Evolutionary conservation across 2,329 filamentous ascomycete species (phyloP).

Genomic region (Epicoccum sorghinum): DNA sequence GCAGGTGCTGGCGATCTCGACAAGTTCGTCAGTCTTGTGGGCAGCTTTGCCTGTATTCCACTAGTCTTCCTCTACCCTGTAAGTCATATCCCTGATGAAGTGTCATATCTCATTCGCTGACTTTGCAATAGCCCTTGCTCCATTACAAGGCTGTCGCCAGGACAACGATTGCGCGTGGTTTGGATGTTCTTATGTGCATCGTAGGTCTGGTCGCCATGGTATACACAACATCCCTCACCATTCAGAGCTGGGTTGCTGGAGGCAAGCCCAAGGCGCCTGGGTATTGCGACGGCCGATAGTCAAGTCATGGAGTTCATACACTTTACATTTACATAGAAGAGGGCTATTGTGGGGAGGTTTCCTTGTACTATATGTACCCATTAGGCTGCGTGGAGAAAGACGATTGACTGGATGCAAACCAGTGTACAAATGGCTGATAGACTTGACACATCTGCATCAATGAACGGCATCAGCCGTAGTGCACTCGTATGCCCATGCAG

Average conservation of each 20-base stretch:
- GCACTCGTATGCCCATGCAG: too few species aligned
- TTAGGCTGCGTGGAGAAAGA: too few species aligned
- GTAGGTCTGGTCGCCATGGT: constrained; percentile 88
- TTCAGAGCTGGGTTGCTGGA: constrained; percentile 81
- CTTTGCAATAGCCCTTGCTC: constrained; percentile 73
- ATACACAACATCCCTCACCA: constrained; percentile 87
- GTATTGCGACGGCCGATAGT: constrained; percentile 62
- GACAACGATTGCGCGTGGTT: constrained; percentile 68
- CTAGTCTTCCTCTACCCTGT: constrained; percentile 98
- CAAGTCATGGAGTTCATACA: not conserved
- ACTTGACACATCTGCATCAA: not conserved
- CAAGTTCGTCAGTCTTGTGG: constrained; percentile 95
- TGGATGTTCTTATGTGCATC: constrained; percentile 77
- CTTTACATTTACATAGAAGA: not conserved
- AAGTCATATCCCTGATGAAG: constrained; percentile 52
- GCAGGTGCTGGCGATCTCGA: constrained; percentile 90
- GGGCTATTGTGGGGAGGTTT: constrained; percentile 5
- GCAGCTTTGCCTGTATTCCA: constrained; percentile 96
- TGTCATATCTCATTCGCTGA: constrained; percentile 36
- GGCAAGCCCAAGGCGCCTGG: constrained; percentile 60
- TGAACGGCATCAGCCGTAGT: not conserved
- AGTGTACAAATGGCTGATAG: too few species aligned
- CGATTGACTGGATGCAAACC: too few species aligned
- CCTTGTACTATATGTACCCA: not conserved
- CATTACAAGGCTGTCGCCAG: constrained; percentile 83